Base-by-base conservation (phyloP, 192 early-diverging fungal species). In the Phlyctochytrium bullatum region DNA sequence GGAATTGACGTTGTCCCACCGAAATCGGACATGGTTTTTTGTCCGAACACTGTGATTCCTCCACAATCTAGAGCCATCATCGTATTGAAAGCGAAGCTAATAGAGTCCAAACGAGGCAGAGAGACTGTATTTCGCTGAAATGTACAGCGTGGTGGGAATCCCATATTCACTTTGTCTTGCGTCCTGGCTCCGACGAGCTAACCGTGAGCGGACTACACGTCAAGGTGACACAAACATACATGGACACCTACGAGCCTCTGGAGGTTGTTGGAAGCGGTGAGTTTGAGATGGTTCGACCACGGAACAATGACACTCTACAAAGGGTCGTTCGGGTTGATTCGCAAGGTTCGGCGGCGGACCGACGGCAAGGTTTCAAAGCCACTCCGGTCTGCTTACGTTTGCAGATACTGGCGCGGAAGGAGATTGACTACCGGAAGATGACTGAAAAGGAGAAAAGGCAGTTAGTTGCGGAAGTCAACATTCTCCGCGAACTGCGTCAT, bases 351-450 rank as follows among this genome's bases (percentile, higher is more conserved):
- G 57, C 70, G 89, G 53, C 82, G 79, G 34, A 51, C 76, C 6
- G 89, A 91, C 66, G 88, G 86, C 61, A 83, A 83, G 79, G 89
- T n/a, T 50, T n/a, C 12, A n/a, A 12, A 12, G n/a, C 47, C 12
- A 50, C 47, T 50, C 1, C 16, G 4, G 0, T 20, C n/a, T 27
- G 35, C 36, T 50, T 23, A 59, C 51, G 25, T 51, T 1, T 33
- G 28, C 51, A 89, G 88, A 79, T 91, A n/a, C 67, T 89, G 35
- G 88, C 87, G 24, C 69, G 88, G 31, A 91, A 91, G 71, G 90
- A 91, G 69, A 91, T 91, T 59, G 90, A 91, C 62, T 91, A 88
- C 76, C 77, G 83, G 16, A 87, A 86, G 67, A 91, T 91, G 90
- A 79, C 68, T 29, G 87, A 84, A 32, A 84, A 86, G 57, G 89